phyloP scores from a whole-genome alignment of 2,329 filamentous ascomycete genomes.

The Pleochaeta shiraiana region DNA sequence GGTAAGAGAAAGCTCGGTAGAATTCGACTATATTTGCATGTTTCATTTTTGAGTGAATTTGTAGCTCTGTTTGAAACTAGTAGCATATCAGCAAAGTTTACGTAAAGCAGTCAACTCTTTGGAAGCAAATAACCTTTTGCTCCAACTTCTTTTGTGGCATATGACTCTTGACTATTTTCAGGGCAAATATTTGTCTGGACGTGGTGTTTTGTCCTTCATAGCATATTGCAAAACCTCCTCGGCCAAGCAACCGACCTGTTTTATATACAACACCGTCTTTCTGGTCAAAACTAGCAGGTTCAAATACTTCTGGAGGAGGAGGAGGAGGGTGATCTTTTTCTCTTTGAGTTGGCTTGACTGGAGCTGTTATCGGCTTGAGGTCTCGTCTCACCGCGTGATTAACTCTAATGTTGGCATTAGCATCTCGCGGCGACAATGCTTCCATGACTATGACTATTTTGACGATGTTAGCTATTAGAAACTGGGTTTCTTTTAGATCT shows the following conservation, averaged over 20 bases:
- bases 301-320: constrained; percentile 35
- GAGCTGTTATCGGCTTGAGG: constrained; percentile 29
- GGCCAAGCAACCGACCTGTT: constrained; percentile 52
- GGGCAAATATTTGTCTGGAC: constrained; percentile 44
- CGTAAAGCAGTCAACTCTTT: too few species aligned
- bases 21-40: constrained; percentile 95
- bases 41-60: constrained; percentile 95
- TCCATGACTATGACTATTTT: too few species aligned
- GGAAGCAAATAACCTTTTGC: constrained; percentile 60
- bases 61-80: constrained; percentile 61
- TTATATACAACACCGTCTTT: constrained; percentile 50
- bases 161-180: constrained; percentile 67
- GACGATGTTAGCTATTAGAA: too few species aligned
- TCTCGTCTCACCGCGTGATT: constrained; percentile 17
- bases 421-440: constrained; percentile 41
- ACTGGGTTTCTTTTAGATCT: too few species aligned
- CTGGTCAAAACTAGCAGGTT: constrained; percentile 45
- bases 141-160: constrained; percentile 61
- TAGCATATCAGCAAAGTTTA: constrained; percentile 7
- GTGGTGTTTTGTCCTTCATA: constrained; percentile 44
- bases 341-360: constrained; percentile 23
- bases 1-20: constrained; percentile 77
- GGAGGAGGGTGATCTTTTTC: constrained; percentile 46
- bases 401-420: constrained; percentile 32
- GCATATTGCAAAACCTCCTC: constrained; percentile 67